Conservation (phyloP, 148 eudicot genomes). For the Suaeda aralocaspica region DNA sequence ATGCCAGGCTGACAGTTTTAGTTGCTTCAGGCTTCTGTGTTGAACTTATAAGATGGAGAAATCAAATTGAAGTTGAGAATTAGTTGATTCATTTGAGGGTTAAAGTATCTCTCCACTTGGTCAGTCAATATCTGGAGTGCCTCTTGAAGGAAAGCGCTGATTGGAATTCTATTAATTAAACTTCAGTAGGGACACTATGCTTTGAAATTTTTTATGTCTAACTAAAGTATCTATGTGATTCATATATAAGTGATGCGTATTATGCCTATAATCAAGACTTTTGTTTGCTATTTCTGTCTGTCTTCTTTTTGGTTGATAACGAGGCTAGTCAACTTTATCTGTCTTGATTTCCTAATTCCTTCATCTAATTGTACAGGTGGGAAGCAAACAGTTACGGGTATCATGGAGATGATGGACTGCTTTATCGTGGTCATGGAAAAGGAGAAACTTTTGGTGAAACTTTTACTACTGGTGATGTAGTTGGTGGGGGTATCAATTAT, state of each 20-base stretch:
- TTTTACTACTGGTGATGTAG: constrained; percentile 68
- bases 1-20: too few relatives aligned
- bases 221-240: background rate
- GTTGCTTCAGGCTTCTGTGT: too few relatives aligned
- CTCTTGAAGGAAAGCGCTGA: background rate
- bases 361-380: constrained; percentile 48
- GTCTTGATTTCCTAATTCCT: background rate
- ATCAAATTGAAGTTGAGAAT: background rate
- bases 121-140: background rate
- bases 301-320: background rate
- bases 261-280: background rate
- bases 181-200: background rate
- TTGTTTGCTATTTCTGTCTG: background rate
- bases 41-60: background rate
- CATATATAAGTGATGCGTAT: too few relatives aligned
- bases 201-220: background rate
- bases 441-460: constrained; percentile 85
- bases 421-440: constrained; percentile 80
- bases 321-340: background rate
- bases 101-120: background rate
- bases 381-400: constrained; percentile 95
- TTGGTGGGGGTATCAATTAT: constrained; percentile 91
- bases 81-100: background rate
- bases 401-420: constrained; percentile 90
- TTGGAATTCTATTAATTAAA: background rate